Evolutionary conservation across 2,329 filamentous ascomycete genomes (phyloP).

Genomic region (Venturia effusa): DNA sequence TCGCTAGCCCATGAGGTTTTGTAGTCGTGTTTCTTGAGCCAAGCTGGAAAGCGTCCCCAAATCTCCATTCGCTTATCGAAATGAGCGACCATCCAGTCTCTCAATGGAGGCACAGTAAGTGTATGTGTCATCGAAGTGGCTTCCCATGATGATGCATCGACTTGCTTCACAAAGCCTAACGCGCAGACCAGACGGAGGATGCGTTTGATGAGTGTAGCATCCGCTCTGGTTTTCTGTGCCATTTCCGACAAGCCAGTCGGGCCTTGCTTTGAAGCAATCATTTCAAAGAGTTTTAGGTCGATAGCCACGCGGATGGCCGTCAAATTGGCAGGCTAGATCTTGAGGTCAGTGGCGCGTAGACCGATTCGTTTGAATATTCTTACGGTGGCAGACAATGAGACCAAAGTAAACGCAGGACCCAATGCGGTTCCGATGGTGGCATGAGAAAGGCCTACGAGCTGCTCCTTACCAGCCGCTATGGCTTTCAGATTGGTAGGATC

Average conservation of each 20-base stretch:
- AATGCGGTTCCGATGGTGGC: slow-evolving; percentile 1
- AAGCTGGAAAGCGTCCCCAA: background rate
- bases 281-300: slow-evolving; percentile 3
- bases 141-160: background rate
- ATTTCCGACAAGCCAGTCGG: background rate
- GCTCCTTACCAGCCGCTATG: slow-evolving; percentile 5
- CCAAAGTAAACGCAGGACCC: background rate
- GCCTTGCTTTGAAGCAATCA: background rate
- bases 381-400: background rate
- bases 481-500: slow-evolving; percentile 1
- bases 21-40: slow-evolving; percentile 6
- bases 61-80: slow-evolving; percentile 7
- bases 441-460: slow-evolving; percentile 5
- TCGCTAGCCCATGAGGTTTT: slow-evolving; percentile 3
- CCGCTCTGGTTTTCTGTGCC: background rate
- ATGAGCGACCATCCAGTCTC: slow-evolving; percentile 1
- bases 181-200: slow-evolving; percentile 7
- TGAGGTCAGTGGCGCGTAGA: background rate
- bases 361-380: background rate
- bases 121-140: background rate
- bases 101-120: background rate
- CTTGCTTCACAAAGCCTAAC: background rate
- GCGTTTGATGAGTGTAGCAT: slow-evolving; percentile 1
- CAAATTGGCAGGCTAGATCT: background rate
- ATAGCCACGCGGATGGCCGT: slow-evolving; percentile 6